Percentiles rank a stretch among this genome's conserved stretches.
phyloP scores from a whole-genome alignment of 169 alveolate genomes.

The Plasmodium inui region DNA sequence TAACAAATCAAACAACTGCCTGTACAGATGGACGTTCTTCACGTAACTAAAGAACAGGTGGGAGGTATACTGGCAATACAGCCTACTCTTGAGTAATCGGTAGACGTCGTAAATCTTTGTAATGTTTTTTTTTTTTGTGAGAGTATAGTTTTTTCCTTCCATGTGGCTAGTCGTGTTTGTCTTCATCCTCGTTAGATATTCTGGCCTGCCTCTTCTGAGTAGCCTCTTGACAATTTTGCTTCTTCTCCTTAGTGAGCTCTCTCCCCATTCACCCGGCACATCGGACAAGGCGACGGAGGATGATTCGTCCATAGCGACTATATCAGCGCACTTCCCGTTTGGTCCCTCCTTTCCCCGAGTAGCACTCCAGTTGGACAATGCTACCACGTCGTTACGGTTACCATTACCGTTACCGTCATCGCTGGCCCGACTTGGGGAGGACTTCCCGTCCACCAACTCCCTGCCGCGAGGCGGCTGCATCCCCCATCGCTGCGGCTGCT shows the following conservation, averaged over 20 bases:
- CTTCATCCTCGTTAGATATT: not conserved
- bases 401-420: no score
- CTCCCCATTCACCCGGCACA: not conserved
- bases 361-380: not conserved
- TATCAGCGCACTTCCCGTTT: not conserved
- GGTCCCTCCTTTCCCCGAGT: not conserved
- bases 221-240: not conserved
- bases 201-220: not conserved
- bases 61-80: slow-evolving; percentile 30
- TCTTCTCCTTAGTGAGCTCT: not conserved
- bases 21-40: slow-evolving; percentile 8
- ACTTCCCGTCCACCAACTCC: not conserved
- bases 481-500: not conserved
- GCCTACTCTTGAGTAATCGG: not conserved
- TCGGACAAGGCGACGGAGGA: not conserved
- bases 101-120: not conserved
- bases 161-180: not conserved
- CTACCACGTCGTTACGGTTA: not conserved
- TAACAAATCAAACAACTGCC: slow-evolving; percentile 11
- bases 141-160: not conserved
- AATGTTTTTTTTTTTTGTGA: not conserved
- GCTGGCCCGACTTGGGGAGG: not conserved
- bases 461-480: not conserved
- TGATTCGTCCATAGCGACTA: not conserved
- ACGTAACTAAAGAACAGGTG: slow-evolving; percentile 5